Evolutionary conservation across 2,329 filamentous ascomycete genomes (phyloP).

Genomic region (Ascochyta clinopodiicola): DNA sequence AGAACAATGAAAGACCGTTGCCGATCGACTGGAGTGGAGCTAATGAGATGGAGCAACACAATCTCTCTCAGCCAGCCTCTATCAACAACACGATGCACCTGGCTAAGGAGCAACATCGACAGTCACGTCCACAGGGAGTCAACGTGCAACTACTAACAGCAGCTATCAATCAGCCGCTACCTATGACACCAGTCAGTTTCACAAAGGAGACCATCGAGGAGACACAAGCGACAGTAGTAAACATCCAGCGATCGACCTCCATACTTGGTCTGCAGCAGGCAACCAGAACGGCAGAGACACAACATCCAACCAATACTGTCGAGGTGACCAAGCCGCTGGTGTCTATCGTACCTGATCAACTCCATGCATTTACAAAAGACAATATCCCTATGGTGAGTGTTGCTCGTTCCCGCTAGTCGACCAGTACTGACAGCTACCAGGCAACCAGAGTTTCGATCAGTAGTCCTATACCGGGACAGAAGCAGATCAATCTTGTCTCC

Average conservation of each 20-base stretch:
- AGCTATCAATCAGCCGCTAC: neutral
- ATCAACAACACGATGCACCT: too few relatives aligned
- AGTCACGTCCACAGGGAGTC: neutral
- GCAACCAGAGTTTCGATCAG: neutral
- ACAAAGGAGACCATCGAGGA: neutral
- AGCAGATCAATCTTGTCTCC: neutral
- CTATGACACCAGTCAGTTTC: neutral
- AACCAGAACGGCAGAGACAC: neutral
- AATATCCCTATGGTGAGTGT: neutral
- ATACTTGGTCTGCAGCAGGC: neutral
- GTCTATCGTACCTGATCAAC: neutral
- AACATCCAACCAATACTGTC: neutral
- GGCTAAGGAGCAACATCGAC: neutral
- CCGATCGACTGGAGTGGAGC: slow-evolving; percentile 1
- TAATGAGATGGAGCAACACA: neutral
- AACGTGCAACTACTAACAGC: neutral
- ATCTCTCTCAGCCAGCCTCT: neutral
- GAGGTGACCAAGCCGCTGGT: neutral
- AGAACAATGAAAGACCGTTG: neutral
- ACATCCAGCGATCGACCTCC: neutral
- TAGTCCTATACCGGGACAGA: neutral
- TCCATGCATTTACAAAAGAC: neutral
- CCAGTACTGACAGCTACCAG: neutral
- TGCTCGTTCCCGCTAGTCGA: neutral
- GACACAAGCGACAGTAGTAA: neutral